phyloP scores from a whole-genome alignment of 192 early-diverging fungal species.

The Dissophora ornata region DNA sequence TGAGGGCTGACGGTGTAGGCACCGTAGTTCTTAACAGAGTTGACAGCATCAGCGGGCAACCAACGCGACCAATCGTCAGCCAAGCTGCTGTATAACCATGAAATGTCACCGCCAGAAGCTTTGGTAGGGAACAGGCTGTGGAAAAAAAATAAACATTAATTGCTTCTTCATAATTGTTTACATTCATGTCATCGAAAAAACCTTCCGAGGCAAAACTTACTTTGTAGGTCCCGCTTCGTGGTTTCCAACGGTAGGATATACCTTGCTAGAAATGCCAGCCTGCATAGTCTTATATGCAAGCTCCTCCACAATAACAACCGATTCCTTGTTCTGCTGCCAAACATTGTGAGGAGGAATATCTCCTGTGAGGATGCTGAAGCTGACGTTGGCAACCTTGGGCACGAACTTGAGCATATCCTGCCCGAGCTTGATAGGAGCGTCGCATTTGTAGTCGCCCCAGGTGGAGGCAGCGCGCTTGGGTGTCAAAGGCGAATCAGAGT shows the following conservation, averaged over 20 bases:
- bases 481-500: constrained; percentile 52
- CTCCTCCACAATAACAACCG: constrained; percentile 51
- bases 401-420: constrained; percentile 59
- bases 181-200: background rate
- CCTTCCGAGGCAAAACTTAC: background rate
- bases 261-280: constrained; percentile 38
- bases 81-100: constrained; percentile 62
- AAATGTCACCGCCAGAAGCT: constrained; percentile 36
- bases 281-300: constrained; percentile 50
- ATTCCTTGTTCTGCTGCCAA: constrained; percentile 58
- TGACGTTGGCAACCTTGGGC: constrained; percentile 52
- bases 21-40: constrained; percentile 57
- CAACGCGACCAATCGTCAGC: constrained; percentile 63
- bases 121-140: constrained; percentile 46
- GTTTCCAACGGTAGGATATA: constrained; percentile 66
- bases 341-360: constrained; percentile 68
- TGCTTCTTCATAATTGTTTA: too few relatives aligned
- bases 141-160: background rate
- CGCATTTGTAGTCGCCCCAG: constrained; percentile 65
- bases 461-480: constrained; percentile 44
- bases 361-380: constrained; percentile 65
- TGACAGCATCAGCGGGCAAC: constrained; percentile 55
- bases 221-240: constrained; percentile 66
- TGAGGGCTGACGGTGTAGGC: constrained; percentile 61
- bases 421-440: constrained; percentile 60